Conservation (phyloP, 2,329 filamentous ascomycete genomes). For the Colletotrichum spinosum region DNA sequence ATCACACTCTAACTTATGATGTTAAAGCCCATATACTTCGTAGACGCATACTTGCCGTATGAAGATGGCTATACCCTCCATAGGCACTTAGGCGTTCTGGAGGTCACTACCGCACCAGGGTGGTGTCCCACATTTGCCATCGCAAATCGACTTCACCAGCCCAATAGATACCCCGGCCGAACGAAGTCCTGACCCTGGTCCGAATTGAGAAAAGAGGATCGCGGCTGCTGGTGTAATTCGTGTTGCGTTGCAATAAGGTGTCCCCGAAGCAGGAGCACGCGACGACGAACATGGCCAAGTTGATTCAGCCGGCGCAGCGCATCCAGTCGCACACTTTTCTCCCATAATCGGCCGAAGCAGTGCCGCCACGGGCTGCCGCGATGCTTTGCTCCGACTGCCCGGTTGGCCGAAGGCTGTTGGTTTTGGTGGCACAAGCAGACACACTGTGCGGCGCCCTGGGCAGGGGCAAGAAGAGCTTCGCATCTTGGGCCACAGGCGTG, state of each 20-base stretch:
- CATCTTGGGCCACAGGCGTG: too few relatives aligned
- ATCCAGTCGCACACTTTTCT: constrained; percentile 2
- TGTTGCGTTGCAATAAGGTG: background rate
- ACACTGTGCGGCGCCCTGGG: background rate
- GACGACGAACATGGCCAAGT: background rate
- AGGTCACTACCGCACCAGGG: too few relatives aligned
- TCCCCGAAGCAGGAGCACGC: background rate
- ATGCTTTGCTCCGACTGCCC: too few relatives aligned
- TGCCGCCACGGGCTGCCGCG: background rate
- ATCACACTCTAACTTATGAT: too few relatives aligned
- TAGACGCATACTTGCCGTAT: too few relatives aligned
- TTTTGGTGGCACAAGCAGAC: constrained; percentile 1
- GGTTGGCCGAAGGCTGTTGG: background rate
- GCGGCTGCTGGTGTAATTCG: constrained; percentile 7
- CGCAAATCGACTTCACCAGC: constrained; percentile 21
- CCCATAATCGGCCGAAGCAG: constrained; percentile 17
- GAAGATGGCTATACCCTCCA: too few relatives aligned
- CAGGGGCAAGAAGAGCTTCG: background rate
- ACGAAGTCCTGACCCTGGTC: background rate
- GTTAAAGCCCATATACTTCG: too few relatives aligned
- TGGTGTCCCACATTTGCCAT: background rate
- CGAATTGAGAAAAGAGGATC: background rate
- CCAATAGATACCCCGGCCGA: constrained; percentile 4
- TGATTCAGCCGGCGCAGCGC: background rate
- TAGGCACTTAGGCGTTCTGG: too few relatives aligned